Conservation (phyloP, 1,139 yeast species). For the Saccharomycopsis phalli region DNA sequence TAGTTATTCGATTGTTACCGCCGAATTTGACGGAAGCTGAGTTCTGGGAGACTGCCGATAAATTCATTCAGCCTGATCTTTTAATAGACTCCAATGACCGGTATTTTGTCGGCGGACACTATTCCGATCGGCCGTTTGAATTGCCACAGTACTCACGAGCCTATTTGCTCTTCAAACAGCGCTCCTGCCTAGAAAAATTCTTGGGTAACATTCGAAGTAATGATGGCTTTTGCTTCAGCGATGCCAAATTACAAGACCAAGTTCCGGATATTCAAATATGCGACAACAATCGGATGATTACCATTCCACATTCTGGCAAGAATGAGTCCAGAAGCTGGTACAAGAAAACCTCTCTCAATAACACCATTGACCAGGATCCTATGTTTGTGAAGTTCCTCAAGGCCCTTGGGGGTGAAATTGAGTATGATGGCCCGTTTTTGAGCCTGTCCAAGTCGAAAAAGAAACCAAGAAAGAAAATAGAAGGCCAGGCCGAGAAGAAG, state of each 20-base stretch:
- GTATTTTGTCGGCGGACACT: constrained; percentile 26
- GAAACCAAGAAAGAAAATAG: neutral
- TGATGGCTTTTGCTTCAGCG: constrained; percentile 12
- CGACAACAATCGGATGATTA: constrained; percentile 1
- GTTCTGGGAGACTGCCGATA: constrained; percentile 21
- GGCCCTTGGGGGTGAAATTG: constrained; percentile 2
- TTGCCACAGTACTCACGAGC: constrained; percentile 27
- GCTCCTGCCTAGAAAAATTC: neutral
- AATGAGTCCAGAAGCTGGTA: too few relatives aligned
- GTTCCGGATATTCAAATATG: constrained; percentile 6
- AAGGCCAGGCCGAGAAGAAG: neutral
- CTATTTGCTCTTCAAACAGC: constrained; percentile 23
- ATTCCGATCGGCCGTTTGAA: constrained; percentile 24
- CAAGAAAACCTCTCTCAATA: neutral
- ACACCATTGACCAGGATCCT: constrained; percentile 12
- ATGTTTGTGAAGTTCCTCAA: constrained; percentile 21
- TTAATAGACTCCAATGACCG: constrained; percentile 15
- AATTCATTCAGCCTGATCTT: constrained; percentile 18
- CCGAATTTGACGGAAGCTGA: constrained; percentile 25
- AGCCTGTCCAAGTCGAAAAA: neutral
- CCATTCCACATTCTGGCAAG: neutral
- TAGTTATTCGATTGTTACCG: constrained; percentile 27
- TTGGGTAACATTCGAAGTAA: neutral
- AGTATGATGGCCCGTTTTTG: constrained; percentile 1
- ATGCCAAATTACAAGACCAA: constrained; percentile 2